These are phyloP conservation scores for Quercus variabilis DNA, from an alignment of 306 rosid species.

Conservation along the genomic window DNA sequence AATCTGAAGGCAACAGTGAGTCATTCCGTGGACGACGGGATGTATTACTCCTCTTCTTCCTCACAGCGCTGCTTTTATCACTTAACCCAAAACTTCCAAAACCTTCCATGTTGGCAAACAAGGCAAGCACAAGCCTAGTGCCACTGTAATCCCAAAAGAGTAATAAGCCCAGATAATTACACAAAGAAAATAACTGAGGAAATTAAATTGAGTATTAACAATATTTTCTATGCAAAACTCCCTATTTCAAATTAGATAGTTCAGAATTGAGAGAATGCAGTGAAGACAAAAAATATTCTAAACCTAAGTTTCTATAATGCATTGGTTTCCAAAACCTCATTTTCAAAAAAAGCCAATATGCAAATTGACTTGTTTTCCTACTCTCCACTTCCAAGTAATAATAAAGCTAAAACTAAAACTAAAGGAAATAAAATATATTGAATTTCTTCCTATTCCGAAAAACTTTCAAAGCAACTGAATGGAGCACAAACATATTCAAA, in stretches of 20 bases:
- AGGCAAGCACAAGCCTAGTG: constrained; percentile 1
- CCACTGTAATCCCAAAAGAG: neutral
- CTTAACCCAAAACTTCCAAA: constrained; percentile 17
- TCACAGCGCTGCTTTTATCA: constrained; percentile 10
- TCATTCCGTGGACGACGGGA: constrained; percentile 32
- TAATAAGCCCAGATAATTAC: neutral
- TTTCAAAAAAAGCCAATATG: neutral
- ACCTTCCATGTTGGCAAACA: constrained; percentile 22
- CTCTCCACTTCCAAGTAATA: neutral
- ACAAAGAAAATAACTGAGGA: neutral
- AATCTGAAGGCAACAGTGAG: constrained; percentile 26
- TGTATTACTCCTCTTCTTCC: constrained; percentile 36
- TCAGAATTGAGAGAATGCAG: neutral
- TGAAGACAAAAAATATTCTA: no score
- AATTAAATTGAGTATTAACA: neutral
- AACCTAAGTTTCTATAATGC: neutral
- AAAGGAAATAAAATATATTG: neutral
- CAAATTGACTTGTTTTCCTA: neutral
- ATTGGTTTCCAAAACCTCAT: neutral
- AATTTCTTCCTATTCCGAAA: neutral
- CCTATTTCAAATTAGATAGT: neutral
- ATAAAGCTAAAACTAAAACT: neutral
- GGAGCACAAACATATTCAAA: neutral
- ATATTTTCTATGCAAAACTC: neutral
- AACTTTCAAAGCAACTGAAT: neutral